phyloP scores from a whole-genome alignment of 805 yeast genomes.

The Myxozyma nipponensis region DNA sequence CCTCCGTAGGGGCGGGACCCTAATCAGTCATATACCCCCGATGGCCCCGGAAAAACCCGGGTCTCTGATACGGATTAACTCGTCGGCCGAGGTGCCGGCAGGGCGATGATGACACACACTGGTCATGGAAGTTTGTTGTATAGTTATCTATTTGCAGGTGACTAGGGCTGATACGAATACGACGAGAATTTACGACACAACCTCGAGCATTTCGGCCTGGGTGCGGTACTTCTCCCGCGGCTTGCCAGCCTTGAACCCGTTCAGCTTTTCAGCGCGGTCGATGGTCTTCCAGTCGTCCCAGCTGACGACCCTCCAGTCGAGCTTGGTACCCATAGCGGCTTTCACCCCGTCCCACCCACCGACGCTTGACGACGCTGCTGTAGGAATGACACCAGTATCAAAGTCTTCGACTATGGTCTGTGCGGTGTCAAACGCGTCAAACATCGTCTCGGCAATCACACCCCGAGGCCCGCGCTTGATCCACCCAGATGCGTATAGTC shows the following conservation, averaged over 20 bases:
- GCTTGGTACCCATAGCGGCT: conserved; percentile 6
- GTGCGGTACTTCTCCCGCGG: conserved; percentile 55
- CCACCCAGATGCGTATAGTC: conserved; percentile 88
- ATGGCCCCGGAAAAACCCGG: too few species aligned
- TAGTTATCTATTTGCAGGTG: too few species aligned
- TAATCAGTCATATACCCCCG: too few species aligned
- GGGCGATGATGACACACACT: too few species aligned
- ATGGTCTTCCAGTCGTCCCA: conserved; percentile 70
- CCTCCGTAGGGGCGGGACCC: too few species aligned
- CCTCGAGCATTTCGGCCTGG: conserved; percentile 47
- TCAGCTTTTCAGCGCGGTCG: conserved; percentile 49
- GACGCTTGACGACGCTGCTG: not conserved
- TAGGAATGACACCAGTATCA: not conserved
- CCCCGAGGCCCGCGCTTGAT: conserved; percentile 82
- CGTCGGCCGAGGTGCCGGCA: too few species aligned
- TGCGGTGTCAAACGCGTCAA: conserved; percentile 74
- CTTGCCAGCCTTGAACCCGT: conserved; percentile 51
- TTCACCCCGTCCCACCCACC: conserved; percentile 37
- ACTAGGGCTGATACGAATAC: too few species aligned
- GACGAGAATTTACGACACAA: conserved; percentile 9
- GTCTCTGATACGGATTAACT: too few species aligned
- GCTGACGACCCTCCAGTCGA: conserved; percentile 37
- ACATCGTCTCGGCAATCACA: conserved; percentile 85
- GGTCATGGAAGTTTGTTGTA: too few species aligned
- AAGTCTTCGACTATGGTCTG: conserved; percentile 57